Percentiles rank a stretch among this genome's conserved stretches.
Evolutionary conservation across 768 basidiomycete genomes (phyloP).

Genomic region (Xerocomellus chrysenteron): DNA sequence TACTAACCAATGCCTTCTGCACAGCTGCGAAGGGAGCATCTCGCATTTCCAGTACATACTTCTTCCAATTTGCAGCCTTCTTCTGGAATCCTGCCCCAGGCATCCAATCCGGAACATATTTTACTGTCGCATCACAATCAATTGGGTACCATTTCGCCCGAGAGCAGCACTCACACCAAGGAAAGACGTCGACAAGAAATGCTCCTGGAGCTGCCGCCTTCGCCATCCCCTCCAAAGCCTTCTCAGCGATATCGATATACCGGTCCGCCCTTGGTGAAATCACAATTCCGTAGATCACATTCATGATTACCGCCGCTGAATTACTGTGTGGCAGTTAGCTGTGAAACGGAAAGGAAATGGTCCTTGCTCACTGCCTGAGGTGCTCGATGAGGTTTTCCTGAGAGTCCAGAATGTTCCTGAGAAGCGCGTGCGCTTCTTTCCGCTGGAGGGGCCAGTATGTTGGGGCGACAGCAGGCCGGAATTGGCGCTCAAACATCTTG

Average conservation of each 20-base stretch:
- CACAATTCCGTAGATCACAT: slow-evolving; percentile 50
- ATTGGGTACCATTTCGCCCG: background rate
- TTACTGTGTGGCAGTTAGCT: slow-evolving; percentile 34
- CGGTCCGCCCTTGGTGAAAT: slow-evolving; percentile 42
- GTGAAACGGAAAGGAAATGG: background rate
- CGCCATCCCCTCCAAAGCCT: slow-evolving; percentile 49
- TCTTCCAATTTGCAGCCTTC: slow-evolving; percentile 50
- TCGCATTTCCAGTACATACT: slow-evolving; percentile 47
- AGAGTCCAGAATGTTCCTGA: slow-evolving; percentile 43
- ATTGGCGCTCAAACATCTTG: slow-evolving; percentile 52
- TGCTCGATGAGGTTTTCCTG: slow-evolving; percentile 48
- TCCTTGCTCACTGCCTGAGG: slow-evolving; percentile 44
- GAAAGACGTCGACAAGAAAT: slow-evolving; percentile 52
- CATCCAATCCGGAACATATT: slow-evolving; percentile 52
- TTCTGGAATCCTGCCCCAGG: slow-evolving; percentile 52
- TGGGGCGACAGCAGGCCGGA: slow-evolving; percentile 42
- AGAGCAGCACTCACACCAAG: slow-evolving; percentile 33
- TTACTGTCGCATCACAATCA: slow-evolving; percentile 36
- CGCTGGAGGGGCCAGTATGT: slow-evolving; percentile 45
- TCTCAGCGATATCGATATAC: slow-evolving; percentile 53
- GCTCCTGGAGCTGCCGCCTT: slow-evolving; percentile 52
- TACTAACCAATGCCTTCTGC: slow-evolving; percentile 38
- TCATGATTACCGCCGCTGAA: slow-evolving; percentile 53
- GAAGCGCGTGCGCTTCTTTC: slow-evolving; percentile 45
- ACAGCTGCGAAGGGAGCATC: slow-evolving; percentile 44